Conservation (phyloP, 2,329 filamentous ascomycete species). For the Drechslerella coelobrocha region DNA sequence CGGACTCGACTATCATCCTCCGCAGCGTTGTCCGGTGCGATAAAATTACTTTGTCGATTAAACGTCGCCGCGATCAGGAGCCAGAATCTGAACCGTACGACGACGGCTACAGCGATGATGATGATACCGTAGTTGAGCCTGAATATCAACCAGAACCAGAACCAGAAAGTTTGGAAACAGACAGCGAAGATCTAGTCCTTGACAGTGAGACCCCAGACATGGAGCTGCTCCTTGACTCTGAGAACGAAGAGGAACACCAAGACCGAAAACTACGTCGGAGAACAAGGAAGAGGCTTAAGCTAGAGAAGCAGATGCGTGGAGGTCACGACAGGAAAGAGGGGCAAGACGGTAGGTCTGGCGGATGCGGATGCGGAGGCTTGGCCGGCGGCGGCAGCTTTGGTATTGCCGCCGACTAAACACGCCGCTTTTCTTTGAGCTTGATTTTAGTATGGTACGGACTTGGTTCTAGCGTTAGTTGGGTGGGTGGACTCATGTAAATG, state of each 20-base stretch:
- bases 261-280: constrained; percentile 41
- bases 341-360: not conserved
- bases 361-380: not conserved
- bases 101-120: constrained; percentile 17
- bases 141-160: not conserved
- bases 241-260: constrained; percentile 20
- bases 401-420: too few species aligned
- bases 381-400: not conserved
- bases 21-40: too few species aligned
- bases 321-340: not conserved
- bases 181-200: constrained; percentile 18
- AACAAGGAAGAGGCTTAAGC: constrained; percentile 48
- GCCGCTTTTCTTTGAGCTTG: too few species aligned
- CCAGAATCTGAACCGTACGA: not conserved
- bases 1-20: too few species aligned
- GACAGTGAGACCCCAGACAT: constrained; percentile 41
- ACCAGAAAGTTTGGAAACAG: not conserved
- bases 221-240: constrained; percentile 29
- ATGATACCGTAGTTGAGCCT: too few species aligned
- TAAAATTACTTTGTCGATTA: too few species aligned
- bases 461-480: too few species aligned
- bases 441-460: too few species aligned
- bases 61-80: too few species aligned
- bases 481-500: too few species aligned
- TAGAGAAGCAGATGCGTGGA: constrained; percentile 8